phyloP scores from a whole-genome alignment of 805 yeast species.

The Millerozyma acaciae region DNA sequence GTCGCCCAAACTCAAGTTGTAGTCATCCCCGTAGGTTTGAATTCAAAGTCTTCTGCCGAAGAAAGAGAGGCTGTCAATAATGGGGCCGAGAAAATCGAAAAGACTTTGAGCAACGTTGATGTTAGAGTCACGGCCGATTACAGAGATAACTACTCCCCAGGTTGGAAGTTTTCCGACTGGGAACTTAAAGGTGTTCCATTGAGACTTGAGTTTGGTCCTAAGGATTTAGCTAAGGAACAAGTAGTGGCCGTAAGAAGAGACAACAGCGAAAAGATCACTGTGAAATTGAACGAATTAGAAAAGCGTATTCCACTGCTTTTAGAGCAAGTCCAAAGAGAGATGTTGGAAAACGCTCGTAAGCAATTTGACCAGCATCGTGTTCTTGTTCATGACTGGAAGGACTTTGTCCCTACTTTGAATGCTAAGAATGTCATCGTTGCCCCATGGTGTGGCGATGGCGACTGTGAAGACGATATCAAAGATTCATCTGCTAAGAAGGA shows the following conservation, averaged over 20 bases:
- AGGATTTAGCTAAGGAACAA: conserved; percentile 76
- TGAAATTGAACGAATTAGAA: conserved; percentile 63
- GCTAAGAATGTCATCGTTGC: conserved; percentile 84
- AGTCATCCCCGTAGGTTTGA: conserved; percentile 92
- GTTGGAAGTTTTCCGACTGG: conserved; percentile 98
- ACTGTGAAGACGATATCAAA: conserved; percentile 96
- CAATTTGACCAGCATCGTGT: conserved; percentile 82
- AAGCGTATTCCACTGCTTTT: conserved; percentile 67
- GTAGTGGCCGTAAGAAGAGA: conserved; percentile 93
- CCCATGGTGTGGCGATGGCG: conserved; percentile 96
- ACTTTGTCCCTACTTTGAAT: conserved; percentile 89
- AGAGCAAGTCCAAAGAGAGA: conserved; percentile 73
- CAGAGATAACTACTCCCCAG: conserved; percentile 94
- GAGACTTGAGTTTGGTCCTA: conserved; percentile 94
- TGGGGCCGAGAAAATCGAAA: conserved; percentile 69
- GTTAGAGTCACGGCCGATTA: conserved; percentile 81
- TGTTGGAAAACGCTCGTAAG: conserved; percentile 76
- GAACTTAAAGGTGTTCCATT: conserved; percentile 95
- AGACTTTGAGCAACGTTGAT: conserved; percentile 53
- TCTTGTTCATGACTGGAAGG: conserved; percentile 78
- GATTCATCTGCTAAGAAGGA: conserved; percentile 79
- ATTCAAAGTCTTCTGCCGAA: conserved; percentile 78
- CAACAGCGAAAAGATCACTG: conserved; percentile 67
- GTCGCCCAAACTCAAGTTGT: conserved; percentile 92
- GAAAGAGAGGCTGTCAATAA: conserved; percentile 64